phyloP scores from a whole-genome alignment of 169 alveolate species.

The Cryptosporidium xiaoi region DNA sequence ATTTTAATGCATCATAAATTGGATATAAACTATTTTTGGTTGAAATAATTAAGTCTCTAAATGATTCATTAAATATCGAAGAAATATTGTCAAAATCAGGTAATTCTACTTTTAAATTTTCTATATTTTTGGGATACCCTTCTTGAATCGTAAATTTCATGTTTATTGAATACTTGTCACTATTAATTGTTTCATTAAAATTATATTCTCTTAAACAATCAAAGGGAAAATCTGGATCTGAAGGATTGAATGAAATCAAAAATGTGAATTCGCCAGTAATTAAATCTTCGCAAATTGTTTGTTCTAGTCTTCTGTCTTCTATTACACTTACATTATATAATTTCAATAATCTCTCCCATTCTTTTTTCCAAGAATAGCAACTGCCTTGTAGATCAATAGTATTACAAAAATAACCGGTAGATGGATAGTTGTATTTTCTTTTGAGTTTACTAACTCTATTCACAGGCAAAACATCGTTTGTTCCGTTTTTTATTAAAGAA shows the following conservation, averaged over 20 bases:
- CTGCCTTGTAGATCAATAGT: not conserved
- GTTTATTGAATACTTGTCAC: constrained; percentile 1
- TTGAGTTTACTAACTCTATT: not conserved
- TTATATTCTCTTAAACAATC: constrained; percentile 17
- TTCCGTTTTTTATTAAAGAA: too few species aligned
- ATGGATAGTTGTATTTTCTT: not conserved
- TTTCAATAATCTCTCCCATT: not conserved
- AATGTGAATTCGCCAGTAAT: not conserved
- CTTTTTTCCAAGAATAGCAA: constrained; percentile 14
- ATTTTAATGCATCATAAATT: constrained; percentile 49
- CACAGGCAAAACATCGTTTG: too few species aligned
- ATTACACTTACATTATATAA: constrained; percentile 6
- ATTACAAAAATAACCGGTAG: not conserved
- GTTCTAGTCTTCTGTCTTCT: not conserved
- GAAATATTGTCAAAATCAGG: constrained; percentile 11
- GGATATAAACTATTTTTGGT: constrained; percentile 1
- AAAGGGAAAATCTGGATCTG: constrained; percentile 63
- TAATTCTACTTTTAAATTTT: constrained; percentile 17
- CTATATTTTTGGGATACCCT: constrained; percentile 53
- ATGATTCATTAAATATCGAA: constrained; percentile 8
- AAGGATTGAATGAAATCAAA: constrained; percentile 12
- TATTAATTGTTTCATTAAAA: not conserved
- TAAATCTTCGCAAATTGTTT: constrained; percentile 9
- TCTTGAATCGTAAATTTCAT: constrained; percentile 20
- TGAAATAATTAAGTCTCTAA: not conserved